A percentile compares a stretch with the other conserved stretches of the same genome.
These are phyloP conservation scores for Dictyophora rubrovolvata DNA, from an alignment of 768 basidiomycete species.

Conservation along the genomic window DNA sequence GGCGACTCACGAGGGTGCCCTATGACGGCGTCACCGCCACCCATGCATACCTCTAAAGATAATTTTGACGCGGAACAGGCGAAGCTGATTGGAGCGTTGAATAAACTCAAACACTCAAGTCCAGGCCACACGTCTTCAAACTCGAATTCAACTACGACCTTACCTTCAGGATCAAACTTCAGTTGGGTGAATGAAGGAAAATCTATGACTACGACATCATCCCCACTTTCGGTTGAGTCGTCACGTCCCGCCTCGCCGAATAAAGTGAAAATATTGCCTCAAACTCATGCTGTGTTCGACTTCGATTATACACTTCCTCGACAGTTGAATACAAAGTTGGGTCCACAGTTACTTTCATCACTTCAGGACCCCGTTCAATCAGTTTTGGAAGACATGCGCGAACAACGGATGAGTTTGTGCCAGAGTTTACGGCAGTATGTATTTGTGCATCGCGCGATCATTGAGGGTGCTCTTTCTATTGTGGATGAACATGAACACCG, in stretches of 20 bases:
- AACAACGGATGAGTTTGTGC: conserved; percentile 94
- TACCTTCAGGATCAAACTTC: neutral
- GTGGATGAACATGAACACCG: conserved; percentile 53
- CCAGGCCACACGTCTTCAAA: neutral
- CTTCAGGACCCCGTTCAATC: conserved; percentile 71
- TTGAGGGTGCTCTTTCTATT: conserved; percentile 70
- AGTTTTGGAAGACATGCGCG: conserved; percentile 86
- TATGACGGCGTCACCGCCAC: neutral
- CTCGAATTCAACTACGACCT: conserved; percentile 2
- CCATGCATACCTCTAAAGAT: neutral
- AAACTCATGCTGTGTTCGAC: conserved; percentile 5
- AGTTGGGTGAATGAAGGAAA: neutral
- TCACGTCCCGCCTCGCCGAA: conserved; percentile 4
- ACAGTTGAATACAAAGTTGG: conserved; percentile 36
- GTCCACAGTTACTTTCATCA: conserved; percentile 50
- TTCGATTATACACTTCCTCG: conserved; percentile 59
- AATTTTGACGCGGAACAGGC: neutral
- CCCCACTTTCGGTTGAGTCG: conserved; percentile 4
- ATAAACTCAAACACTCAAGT: neutral
- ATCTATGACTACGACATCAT: conserved; percentile 3
- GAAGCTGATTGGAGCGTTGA: neutral
- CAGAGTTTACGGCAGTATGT: conserved; percentile 93
- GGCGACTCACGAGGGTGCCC: neutral
- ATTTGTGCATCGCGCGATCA: conserved; percentile 79
- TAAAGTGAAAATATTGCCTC: neutral